Conservation (phyloP, 1,139 yeast species). For the Ashbya aceris region DNA sequence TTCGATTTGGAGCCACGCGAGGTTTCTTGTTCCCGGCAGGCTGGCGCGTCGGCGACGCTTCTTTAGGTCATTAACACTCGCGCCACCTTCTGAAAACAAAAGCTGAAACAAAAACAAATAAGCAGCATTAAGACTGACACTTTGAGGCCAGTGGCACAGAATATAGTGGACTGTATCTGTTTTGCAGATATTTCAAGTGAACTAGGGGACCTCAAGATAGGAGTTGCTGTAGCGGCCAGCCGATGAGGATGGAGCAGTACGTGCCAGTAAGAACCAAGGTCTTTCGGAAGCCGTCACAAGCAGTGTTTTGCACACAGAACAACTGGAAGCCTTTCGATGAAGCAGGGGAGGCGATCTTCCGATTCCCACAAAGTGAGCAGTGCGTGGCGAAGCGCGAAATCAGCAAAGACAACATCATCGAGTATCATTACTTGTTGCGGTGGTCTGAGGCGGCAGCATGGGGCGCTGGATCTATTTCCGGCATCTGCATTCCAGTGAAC, state of each 20-base stretch:
- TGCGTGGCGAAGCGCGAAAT: conserved; percentile 2
- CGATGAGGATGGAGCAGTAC: conserved; percentile 1
- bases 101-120: not conserved
- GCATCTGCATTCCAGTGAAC: conserved; percentile 2
- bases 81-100: conserved; percentile 1
- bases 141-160: not conserved
- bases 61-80: too few species aligned
- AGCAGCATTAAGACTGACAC: not conserved
- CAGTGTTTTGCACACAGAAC: conserved; percentile 3
- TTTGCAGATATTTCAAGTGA: not conserved
- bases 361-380: not conserved
- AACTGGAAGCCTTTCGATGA: conserved; percentile 3
- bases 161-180: not conserved
- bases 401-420: conserved; percentile 3
- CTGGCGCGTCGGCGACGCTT: too few species aligned
- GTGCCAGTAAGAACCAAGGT: conserved; percentile 3
- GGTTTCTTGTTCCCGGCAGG: too few species aligned
- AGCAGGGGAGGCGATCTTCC: conserved; percentile 3
- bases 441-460: not conserved
- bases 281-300: conserved; percentile 1
- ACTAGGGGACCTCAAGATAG: not conserved
- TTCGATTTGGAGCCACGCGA: too few species aligned
- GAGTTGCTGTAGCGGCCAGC: too few species aligned
- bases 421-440: conserved; percentile 3
- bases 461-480: not conserved